Evolutionary conservation across 1,284 basidiomycete species (phyloP).

Genomic region (Ustilago sp.): DNA sequence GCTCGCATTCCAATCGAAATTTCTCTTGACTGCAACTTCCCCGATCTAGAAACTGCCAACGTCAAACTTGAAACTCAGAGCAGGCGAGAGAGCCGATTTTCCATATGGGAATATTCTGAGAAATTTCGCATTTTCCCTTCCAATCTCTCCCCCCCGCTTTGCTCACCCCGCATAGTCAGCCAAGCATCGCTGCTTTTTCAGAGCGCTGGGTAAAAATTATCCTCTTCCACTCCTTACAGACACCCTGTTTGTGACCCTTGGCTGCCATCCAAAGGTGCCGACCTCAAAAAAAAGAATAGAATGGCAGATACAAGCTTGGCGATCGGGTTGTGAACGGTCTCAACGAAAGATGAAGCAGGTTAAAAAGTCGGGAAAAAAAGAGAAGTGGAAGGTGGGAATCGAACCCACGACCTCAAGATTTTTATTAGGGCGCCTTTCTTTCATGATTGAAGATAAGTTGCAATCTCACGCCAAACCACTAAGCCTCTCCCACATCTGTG

Average conservation of each 20-base stretch:
- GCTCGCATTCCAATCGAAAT: not conserved
- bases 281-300: too few relatives aligned
- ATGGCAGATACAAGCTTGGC: too few relatives aligned
- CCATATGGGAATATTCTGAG: conserved; percentile 1
- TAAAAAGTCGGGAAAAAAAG: not conserved
- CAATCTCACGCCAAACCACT: conserved; percentile 64
- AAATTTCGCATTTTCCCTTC: not conserved
- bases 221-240: too few relatives aligned
- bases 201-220: not conserved
- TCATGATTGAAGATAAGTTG: conserved; percentile 28
- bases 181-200: not conserved
- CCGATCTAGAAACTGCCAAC: not conserved
- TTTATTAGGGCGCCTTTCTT: conserved; percentile 25
- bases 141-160: not conserved
- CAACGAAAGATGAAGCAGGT: not conserved
- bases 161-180: conserved; percentile 1
- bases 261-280: too few relatives aligned
- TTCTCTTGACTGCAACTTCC: too few relatives aligned
- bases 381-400: conserved; percentile 59
- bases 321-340: too few relatives aligned
- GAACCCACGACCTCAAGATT: conserved; percentile 60
- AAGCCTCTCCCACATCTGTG: conserved; percentile 54
- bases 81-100: not conserved
- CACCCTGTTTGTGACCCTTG: too few relatives aligned
- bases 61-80: not conserved